A percentile compares a stretch with the other conserved stretches of the same genome.
phyloP scores from a whole-genome alignment of 2,329 filamentous ascomycete species.

The Mycosphaerella sp. region DNA sequence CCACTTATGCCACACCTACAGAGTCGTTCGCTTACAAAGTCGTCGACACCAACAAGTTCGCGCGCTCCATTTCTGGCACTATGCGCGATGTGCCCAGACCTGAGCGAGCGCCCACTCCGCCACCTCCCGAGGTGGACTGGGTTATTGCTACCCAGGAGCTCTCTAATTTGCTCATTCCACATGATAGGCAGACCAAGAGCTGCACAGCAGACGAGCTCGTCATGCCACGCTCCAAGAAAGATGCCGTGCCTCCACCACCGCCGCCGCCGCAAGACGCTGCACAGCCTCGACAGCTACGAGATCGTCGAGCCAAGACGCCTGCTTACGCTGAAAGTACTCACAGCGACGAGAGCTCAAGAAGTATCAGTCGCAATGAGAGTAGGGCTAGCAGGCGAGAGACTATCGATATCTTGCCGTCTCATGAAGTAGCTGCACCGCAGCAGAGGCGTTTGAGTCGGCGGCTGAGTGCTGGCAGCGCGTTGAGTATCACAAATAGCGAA shows the following conservation, averaged over 20 bases:
- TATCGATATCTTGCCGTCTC: constrained; percentile 34
- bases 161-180: constrained; percentile 73
- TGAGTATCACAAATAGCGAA: constrained; percentile 25
- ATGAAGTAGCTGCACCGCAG: constrained; percentile 27
- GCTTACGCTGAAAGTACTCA: constrained; percentile 23
- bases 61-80: constrained; percentile 56
- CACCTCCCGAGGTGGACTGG: constrained; percentile 80
- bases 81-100: constrained; percentile 35
- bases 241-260: constrained; percentile 55
- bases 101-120: constrained; percentile 52
- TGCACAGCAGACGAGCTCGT: constrained; percentile 69
- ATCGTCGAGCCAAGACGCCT: constrained; percentile 23
- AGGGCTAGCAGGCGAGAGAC: constrained; percentile 32
- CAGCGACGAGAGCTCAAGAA: constrained; percentile 25
- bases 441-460: constrained; percentile 27
- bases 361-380: constrained; percentile 21
- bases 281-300: constrained; percentile 57
- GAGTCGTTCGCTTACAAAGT: constrained; percentile 81
- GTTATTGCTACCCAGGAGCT: constrained; percentile 75
- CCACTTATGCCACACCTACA: constrained; percentile 81
- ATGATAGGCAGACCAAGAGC: constrained; percentile 66
- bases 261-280: constrained; percentile 40
- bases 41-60: constrained; percentile 59
- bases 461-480: constrained; percentile 31
- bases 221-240: constrained; percentile 47